Evolutionary conservation across 164 flowering plant species (phyloP), one percentile per base, ranked within the genome.

Genomic region (Protea cynaroides): DNA sequence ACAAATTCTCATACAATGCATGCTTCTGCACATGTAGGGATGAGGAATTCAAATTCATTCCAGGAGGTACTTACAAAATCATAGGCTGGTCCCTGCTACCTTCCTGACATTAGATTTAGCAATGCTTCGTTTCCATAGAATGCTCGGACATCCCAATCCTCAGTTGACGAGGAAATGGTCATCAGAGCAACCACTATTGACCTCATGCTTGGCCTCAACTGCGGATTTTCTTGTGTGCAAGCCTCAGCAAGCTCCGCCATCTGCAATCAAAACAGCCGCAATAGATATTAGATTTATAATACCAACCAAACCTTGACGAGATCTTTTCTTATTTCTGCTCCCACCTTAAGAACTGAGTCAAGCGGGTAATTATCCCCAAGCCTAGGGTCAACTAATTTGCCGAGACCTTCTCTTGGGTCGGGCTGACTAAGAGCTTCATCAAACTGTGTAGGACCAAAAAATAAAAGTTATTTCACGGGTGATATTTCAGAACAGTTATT

Each of bases 161-260:
- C 92, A 0, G 86, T 82, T 38, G 88, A 50, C 0, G 92, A 86
- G 21, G 97, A 90, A 53, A 86, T 79, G 11, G 95, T 85, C 88
- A 83, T 88, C 10, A 88, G 65, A 7, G 95, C 92, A 23, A 90
- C 95, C 29, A 86, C 97, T 25, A 88, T 79, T 8, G 89, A 84
- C 70, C 89, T 83, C 95, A 90, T 90, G 66, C 86, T 85, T 56
- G 97, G 97, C 61, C 98, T 84, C 52, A 85, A 74, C 64, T 84
- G 88, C 34, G 91, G 89, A 66, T 80, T 80, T 60, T 85, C 95
- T 56, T 84, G 87, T 43, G 97, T 84, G 75, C 97, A 88, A 18
- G 88, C 92, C 71, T 76, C 86, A 4, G 88, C 97, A 56, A 90
- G 88, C 60, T 81, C 84, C 3, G 93, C 90, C 87, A 92, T 76